Base-by-base conservation (phyloP, 2,329 filamentous ascomycete genomes). In the Dactylella cylindrospora region DNA sequence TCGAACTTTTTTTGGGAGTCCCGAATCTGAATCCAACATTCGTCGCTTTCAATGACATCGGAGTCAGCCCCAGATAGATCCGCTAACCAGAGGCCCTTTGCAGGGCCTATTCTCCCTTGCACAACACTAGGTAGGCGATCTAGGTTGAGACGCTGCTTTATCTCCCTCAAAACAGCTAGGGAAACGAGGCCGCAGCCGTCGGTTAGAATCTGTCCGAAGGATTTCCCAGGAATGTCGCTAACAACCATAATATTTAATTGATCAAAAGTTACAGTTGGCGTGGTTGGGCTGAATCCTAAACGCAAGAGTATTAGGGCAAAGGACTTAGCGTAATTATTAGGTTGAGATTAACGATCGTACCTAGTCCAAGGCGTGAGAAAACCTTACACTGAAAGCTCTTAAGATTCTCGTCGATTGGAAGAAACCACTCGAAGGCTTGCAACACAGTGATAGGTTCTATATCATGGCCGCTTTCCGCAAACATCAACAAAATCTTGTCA, bases 21-120 rank as follows among this genome's bases (percentile, higher is more conserved):
- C 51, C 75, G 76, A 51, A 84, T 80, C 51, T 84, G 77, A 33
- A 90, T 86, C 84, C 84, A 87, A 12, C 72, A 68, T 0, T 68
- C 66, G 1, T 65, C 66, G 12, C 82, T 72, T 0, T 74, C 69
- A 1, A 77, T 73, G 0, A 73, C 72, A 0, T 71, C 71, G 20
- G 79, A 76, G 0, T 74, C 68, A 0, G 76, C 74, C n/a, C n/a
- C n/a, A 2, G 9, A 15, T 8, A 40, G 39, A 65, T 85, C 82
- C 3, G 84, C 71, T 39, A 85, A 77, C 86, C 86, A 90, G 66
- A 90, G 76, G 0, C 87, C 88, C 70, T 91, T 91, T 0, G 84
- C 84, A 13, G 84, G 81, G 7, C 82, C 84, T 28, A 90, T 79
- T 0, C 88, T 79, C 1, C 76, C 86, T 70, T 91, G 87, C 38